phyloP scores from a whole-genome alignment of 768 basidiomycete genomes.

The Solioccasus polychromus region DNA sequence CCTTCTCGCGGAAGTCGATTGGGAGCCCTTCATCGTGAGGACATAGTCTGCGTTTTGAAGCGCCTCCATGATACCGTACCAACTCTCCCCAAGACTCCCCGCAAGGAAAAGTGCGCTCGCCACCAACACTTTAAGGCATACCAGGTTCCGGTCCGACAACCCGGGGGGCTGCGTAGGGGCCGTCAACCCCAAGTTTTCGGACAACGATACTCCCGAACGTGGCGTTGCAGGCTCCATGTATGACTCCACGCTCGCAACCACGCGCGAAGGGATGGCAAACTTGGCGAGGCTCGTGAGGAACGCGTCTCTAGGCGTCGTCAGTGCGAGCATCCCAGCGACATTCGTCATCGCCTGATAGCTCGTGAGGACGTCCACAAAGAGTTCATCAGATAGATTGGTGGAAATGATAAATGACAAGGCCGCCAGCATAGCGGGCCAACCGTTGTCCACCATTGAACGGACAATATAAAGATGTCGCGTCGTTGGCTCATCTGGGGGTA shows the following conservation, averaged over 20 bases:
- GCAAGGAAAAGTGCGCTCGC: constrained; percentile 77
- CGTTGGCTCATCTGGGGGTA: constrained; percentile 52
- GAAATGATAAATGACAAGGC: constrained; percentile 86
- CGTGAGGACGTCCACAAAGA: constrained; percentile 83
- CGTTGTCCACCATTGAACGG: constrained; percentile 75
- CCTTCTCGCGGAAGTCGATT: constrained; percentile 28
- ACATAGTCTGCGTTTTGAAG: constrained; percentile 96
- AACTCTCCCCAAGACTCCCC: constrained; percentile 82
- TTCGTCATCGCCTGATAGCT: constrained; percentile 84
- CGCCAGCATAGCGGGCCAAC: constrained; percentile 92
- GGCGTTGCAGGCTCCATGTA: constrained; percentile 54
- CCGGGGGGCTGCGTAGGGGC: constrained; percentile 58
- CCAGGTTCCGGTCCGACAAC: constrained; percentile 85
- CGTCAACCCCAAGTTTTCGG: constrained; percentile 68
- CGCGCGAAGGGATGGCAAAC: constrained; percentile 85
- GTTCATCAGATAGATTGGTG: constrained; percentile 87
- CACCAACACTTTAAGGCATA: constrained; percentile 83
- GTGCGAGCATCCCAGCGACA: constrained; percentile 84
- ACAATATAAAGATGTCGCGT: constrained; percentile 62
- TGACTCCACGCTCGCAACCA: constrained; percentile 81
- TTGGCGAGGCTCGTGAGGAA: constrained; percentile 90
- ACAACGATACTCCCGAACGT: constrained; percentile 52
- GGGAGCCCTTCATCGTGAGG: constrained; percentile 57
- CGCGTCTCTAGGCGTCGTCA: constrained; percentile 87
- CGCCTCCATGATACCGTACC: constrained; percentile 89